Conservation (phyloP, 2,329 filamentous ascomycete species). For the Fonsecaea pedrosoi region DNA sequence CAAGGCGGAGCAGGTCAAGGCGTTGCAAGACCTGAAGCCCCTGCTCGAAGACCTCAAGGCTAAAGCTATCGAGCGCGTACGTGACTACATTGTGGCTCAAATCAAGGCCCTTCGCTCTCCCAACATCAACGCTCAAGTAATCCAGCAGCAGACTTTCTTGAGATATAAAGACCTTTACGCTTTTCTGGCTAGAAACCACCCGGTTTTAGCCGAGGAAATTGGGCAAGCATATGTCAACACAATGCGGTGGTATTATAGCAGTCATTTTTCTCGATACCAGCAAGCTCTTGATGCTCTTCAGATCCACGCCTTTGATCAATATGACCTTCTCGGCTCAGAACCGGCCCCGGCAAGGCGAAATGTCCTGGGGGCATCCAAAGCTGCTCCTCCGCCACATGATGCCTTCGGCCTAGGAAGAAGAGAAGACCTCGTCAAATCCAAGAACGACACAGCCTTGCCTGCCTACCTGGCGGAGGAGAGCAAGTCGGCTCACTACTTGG, state of each 20-base stretch:
- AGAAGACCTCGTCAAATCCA: constrained; percentile 78
- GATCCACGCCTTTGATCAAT: constrained; percentile 80
- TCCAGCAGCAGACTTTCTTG: constrained; percentile 90
- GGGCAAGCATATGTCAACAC: constrained; percentile 94
- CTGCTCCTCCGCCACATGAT: constrained; percentile 66
- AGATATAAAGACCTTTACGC: constrained; percentile 86
- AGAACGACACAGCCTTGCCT: constrained; percentile 75
- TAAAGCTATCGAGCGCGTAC: constrained; percentile 86
- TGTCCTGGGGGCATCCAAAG: constrained; percentile 49
- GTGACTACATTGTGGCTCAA: constrained; percentile 91
- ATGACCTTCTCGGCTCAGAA: constrained; percentile 82
- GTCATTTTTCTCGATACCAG: constrained; percentile 87
- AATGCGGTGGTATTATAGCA: constrained; percentile 97
- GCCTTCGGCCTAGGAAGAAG: constrained; percentile 87
- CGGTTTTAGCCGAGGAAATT: constrained; percentile 86
- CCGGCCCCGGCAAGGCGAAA: constrained; percentile 67
- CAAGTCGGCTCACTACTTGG: constrained; percentile 81
- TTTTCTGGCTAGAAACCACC: constrained; percentile 83
- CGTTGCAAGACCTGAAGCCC: constrained; percentile 81
- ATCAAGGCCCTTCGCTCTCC: constrained; percentile 93
- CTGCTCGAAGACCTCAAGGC: constrained; percentile 79
- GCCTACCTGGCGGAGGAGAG: constrained; percentile 93
- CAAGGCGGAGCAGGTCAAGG: constrained; percentile 71
- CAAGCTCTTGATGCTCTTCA: constrained; percentile 83
- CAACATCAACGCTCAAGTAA: constrained; percentile 95